phyloP scores from a whole-genome alignment of 208 protist genomes.

The Leishmania amazonensis region DNA sequence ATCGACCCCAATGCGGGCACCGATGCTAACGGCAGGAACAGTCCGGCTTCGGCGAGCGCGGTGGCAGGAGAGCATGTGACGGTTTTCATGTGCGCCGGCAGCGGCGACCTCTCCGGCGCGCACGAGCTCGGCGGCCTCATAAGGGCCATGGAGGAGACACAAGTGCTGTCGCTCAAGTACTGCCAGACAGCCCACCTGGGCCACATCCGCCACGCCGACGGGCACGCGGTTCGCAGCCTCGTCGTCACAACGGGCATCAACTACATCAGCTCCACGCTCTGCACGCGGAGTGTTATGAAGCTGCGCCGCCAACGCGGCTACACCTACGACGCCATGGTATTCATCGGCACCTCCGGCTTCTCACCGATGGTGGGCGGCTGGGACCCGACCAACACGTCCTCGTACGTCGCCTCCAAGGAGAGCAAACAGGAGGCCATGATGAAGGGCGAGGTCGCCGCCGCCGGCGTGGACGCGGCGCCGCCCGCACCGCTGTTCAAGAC shows the following conservation, averaged over 20 bases:
- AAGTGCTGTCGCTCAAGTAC: constrained; percentile 32
- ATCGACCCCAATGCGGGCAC: background rate
- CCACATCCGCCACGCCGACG: constrained; percentile 37
- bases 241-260: constrained; percentile 62
- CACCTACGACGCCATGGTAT: constrained; percentile 41
- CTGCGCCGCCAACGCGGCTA: constrained; percentile 30
- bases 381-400: constrained; percentile 51
- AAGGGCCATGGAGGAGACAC: constrained; percentile 29
- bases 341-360: constrained; percentile 61
- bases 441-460: constrained; percentile 13
- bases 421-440: constrained; percentile 14
- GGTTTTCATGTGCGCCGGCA: constrained; percentile 60
- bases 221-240: constrained; percentile 33
- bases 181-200: constrained; percentile 56
- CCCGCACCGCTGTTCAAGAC: constrained; percentile 22
- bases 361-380: constrained; percentile 63
- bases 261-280: constrained; percentile 50
- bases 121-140: constrained; percentile 53
- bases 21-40: background rate
- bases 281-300: constrained; percentile 37
- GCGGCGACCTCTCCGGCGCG: constrained; percentile 33
- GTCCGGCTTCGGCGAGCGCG: background rate
- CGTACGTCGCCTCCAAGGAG: constrained; percentile 15
- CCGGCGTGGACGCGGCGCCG: background rate
- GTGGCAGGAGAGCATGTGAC: background rate